A percentile compares a stretch with the other conserved stretches of the same genome.
Evolutionary conservation across 148 eudicot species (phyloP).

Genomic region (Camellia granthamiana): DNA sequence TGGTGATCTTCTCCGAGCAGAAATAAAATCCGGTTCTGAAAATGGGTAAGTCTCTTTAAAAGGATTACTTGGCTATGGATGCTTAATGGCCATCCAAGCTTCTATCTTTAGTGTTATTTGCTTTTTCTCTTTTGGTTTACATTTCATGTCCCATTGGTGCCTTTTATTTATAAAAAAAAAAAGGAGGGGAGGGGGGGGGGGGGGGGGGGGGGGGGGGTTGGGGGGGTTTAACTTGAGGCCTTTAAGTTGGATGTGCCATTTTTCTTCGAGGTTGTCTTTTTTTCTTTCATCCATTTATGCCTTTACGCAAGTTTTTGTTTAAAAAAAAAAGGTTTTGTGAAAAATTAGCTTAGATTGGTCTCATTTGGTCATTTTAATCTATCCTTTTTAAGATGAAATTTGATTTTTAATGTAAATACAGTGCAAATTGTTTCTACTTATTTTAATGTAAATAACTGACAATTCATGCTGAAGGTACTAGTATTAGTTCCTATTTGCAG

Average conservation of each 20-base stretch:
- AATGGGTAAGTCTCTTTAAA: constrained; percentile 40
- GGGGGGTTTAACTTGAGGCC: too few relatives aligned
- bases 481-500: background rate
- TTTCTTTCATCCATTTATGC: background rate
- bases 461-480: background rate
- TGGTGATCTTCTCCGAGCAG: constrained; percentile 59
- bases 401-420: background rate
- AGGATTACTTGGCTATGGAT: background rate
- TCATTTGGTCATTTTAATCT: background rate
- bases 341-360: constrained; percentile 3
- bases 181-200: too few relatives aligned
- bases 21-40: constrained; percentile 56
- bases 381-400: background rate
- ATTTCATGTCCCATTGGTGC: too few relatives aligned
- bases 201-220: too few relatives aligned
- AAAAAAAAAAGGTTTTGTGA: background rate
- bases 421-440: background rate
- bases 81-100: constrained; percentile 4
- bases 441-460: background rate
- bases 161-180: too few relatives aligned
- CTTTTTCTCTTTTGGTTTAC: background rate
- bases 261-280: background rate
- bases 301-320: background rate
- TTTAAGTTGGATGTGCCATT: background rate
- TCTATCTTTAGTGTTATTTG: background rate